Conservation (phyloP, 331 rosid species). For the Spiraea crenata region DNA sequence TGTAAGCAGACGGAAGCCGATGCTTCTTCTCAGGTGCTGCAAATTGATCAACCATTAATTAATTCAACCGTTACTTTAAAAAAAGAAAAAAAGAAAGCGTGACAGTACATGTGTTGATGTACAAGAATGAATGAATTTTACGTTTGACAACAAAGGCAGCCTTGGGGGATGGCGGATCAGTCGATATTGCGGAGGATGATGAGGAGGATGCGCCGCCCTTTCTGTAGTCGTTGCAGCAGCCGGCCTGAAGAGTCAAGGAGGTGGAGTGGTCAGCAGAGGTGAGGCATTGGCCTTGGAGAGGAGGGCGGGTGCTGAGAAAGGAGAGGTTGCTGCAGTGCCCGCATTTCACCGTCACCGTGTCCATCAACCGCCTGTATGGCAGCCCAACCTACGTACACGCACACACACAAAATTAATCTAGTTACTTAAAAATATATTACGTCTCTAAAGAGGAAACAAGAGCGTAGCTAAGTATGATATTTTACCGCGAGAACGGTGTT, state of each 20-base stretch:
- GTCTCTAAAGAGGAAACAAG: too few relatives aligned
- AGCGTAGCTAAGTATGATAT: too few relatives aligned
- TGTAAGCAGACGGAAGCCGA: constrained; percentile 95
- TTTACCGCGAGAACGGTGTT: constrained; percentile 96
- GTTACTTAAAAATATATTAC: too few relatives aligned
- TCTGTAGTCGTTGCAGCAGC: constrained; percentile 53
- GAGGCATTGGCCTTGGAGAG: constrained; percentile 50
- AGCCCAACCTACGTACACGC: constrained; percentile 71
- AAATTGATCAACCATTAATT: neutral
- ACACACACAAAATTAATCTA: neutral
- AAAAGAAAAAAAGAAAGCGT: too few relatives aligned
- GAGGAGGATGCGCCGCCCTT: constrained; percentile 59
- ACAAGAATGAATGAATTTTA: constrained; percentile 1
- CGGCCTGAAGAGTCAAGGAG: constrained; percentile 49
- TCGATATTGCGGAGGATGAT: constrained; percentile 54
- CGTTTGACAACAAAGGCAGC: constrained; percentile 94
- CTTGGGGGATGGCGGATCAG: constrained; percentile 72
- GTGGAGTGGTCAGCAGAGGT: constrained; percentile 48
- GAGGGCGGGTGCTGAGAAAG: constrained; percentile 69
- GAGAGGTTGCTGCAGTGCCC: constrained; percentile 98
- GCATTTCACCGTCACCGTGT: constrained; percentile 96
- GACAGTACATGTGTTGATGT: too few relatives aligned
- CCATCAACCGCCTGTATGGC: constrained; percentile 86
- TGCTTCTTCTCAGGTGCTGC: constrained; percentile 99
- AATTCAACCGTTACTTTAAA: too few relatives aligned